phyloP scores from a whole-genome alignment of 441 rosid genomes.

The Hura crepitans region DNA sequence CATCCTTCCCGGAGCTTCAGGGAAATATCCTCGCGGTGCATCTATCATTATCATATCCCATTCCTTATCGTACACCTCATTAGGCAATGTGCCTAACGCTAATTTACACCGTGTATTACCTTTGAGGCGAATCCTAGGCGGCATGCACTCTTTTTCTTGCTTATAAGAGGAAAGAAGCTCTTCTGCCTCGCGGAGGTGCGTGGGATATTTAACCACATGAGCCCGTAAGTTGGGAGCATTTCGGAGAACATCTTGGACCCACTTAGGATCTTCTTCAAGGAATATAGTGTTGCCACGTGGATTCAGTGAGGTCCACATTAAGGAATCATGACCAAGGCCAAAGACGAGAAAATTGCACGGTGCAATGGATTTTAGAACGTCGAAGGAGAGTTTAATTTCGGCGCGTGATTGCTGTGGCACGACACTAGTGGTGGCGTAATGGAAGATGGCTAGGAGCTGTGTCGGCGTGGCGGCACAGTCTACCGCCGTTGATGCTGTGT shows the following conservation, averaged over 20 bases:
- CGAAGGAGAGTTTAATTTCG: slow-evolving; percentile 61
- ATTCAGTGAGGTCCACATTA: slow-evolving; percentile 84
- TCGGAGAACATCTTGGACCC: slow-evolving; percentile 54
- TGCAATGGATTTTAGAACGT: slow-evolving; percentile 46
- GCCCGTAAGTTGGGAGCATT: slow-evolving; percentile 49
- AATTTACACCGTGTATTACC: slow-evolving; percentile 50
- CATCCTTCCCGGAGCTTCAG: slow-evolving; percentile 70
- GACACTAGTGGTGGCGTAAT: slow-evolving; percentile 66
- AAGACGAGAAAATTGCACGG: slow-evolving; percentile 89
- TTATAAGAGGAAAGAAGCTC: slow-evolving; percentile 40
- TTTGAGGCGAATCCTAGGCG: slow-evolving; percentile 35
- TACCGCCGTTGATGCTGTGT: slow-evolving; percentile 20
- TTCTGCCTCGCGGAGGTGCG: slow-evolving; percentile 58
- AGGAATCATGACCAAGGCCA: slow-evolving; percentile 83
- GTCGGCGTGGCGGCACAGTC: slow-evolving; percentile 37
- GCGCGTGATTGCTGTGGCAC: slow-evolving; percentile 65
- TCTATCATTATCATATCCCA: slow-evolving; percentile 76
- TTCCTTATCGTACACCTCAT: slow-evolving; percentile 49
- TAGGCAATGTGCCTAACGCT: slow-evolving; percentile 47
- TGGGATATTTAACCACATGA: slow-evolving; percentile 55
- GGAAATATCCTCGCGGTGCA: slow-evolving; percentile 57
- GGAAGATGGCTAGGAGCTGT: slow-evolving; percentile 74
- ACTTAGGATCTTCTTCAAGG: slow-evolving; percentile 80
- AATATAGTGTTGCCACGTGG: slow-evolving; percentile 73
- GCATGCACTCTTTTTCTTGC: slow-evolving; percentile 48